Base-by-base conservation (phyloP, 768 basidiomycete genomes). In the Grammothele lineata region DNA sequence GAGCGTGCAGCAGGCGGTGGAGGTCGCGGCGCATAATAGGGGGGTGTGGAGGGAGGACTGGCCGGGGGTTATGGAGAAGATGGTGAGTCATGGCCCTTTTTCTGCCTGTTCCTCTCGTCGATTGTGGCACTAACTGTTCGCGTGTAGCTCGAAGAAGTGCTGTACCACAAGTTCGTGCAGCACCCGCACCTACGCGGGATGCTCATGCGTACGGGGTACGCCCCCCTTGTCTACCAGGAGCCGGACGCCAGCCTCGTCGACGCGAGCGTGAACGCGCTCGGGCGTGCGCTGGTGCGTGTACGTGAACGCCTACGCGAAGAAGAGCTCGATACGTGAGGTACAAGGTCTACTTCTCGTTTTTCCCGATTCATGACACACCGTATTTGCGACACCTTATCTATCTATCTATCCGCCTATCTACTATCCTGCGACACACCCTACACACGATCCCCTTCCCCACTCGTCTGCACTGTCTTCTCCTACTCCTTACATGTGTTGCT, bases 101-200 rank as follows among this genome's bases (percentile, higher is more conserved):
- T 9, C 8, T 37, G 33, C 22, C 9, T 17, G 18, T 44, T 25
- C 38, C 48, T 44, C 12, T 5, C 21, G 18, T 45, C 18, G 12
- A 12, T 35, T 11, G 15, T 22, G 7, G 40, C 27, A 22, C 21
- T 52, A 22, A 50, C 22, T 34, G 39, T 39, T 43, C 40, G 38
- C 7, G 5, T 39, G 19, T 37, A 87, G 86, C 78, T 87, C 79
- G 78, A 84, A 35, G 77, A 83, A 7, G 85, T 83, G 27, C 55
- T 89, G 40, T 73, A 73, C 50, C 57, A 72, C 50, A 92, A 92
- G 60, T 83, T 91, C 56, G 73, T 67, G 39, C 88, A 91, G 66
- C 85, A 92, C 58, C 67, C 75, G 0, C 67, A 75, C 24, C 62
- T 91, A 44, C 76, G 80, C 27, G 48, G 50, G 18, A 57, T 77